phyloP scores from a whole-genome alignment of 441 rosid genomes.

The Arabidopsis lyrata region DNA sequence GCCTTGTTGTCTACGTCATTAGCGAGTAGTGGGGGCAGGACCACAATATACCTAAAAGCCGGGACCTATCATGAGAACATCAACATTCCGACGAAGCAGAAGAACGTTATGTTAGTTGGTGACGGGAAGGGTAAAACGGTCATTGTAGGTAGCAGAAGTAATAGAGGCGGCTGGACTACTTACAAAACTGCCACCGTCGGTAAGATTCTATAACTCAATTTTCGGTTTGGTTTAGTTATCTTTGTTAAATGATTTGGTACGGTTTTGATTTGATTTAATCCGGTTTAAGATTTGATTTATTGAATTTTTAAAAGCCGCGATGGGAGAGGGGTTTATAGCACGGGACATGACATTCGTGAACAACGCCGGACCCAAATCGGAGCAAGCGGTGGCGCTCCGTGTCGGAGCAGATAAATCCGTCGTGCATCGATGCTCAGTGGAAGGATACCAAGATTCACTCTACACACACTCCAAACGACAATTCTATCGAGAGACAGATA shows the following conservation, averaged over 20 bases:
- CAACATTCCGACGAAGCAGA: constrained; percentile 52
- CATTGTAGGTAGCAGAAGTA: constrained; percentile 44
- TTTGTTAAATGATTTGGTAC: background rate
- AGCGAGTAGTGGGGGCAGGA: constrained; percentile 40
- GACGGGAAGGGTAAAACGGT: constrained; percentile 57
- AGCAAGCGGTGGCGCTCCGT: constrained; percentile 56
- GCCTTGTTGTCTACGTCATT: constrained; percentile 44
- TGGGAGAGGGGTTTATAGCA: constrained; percentile 54
- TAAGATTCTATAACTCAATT: constrained; percentile 22
- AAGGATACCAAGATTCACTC: constrained; percentile 56
- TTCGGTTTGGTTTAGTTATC: background rate
- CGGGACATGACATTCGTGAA: constrained; percentile 53
- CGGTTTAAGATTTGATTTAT: background rate
- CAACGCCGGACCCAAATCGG: constrained; percentile 48
- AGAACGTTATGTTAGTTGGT: constrained; percentile 58
- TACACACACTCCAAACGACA: constrained; percentile 54
- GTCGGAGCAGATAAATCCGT: constrained; percentile 51
- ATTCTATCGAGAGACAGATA: constrained; percentile 50
- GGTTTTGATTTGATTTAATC: background rate
- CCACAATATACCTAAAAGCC: constrained; percentile 50
- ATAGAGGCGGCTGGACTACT: constrained; percentile 50
- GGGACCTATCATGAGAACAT: constrained; percentile 52
- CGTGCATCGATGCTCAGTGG: constrained; percentile 48
- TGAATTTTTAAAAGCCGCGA: constrained; percentile 42
- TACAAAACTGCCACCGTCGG: constrained; percentile 54